A percentile compares a stretch with the other conserved stretches of the same genome.
Conservation (phyloP, 1,284 basidiomycete genomes). For the Ceratobasidium theobromae region DNA sequence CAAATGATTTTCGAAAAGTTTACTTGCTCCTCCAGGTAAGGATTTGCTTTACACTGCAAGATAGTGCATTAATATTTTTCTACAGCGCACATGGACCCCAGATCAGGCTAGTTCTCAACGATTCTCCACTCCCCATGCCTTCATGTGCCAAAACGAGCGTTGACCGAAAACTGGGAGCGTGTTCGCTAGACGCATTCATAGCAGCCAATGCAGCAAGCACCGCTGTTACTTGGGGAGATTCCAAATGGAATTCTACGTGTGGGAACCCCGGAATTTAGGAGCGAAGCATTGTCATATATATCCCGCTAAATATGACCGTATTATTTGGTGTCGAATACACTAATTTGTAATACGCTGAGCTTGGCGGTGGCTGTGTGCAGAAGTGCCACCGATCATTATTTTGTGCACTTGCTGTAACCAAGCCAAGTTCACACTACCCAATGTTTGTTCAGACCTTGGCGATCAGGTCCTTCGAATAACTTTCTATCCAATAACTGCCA, state of each 20-base stretch:
- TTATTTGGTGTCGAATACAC: background rate
- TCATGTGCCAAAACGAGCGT: constrained; percentile 41
- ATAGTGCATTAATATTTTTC: background rate
- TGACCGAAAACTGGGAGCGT: constrained; percentile 46
- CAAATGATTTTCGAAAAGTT: constrained; percentile 54
- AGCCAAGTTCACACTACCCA: too few relatives aligned
- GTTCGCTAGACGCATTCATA: constrained; percentile 47
- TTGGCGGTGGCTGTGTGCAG: too few relatives aligned
- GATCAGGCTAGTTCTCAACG: constrained; percentile 51
- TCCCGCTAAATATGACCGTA: constrained; percentile 33
- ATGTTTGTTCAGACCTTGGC: too few relatives aligned
- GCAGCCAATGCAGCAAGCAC: constrained; percentile 42
- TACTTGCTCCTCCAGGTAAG: constrained; percentile 46
- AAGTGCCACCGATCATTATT: too few relatives aligned
- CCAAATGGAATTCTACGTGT: constrained; percentile 47
- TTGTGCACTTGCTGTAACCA: too few relatives aligned
- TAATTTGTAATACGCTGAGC: too few relatives aligned
- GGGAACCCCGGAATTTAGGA: constrained; percentile 38
- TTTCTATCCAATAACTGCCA: background rate
- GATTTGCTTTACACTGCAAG: background rate
- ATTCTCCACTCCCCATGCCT: constrained; percentile 47
- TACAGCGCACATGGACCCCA: constrained; percentile 45
- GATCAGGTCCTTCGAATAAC: too few relatives aligned
- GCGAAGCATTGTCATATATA: constrained; percentile 31
- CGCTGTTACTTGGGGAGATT: constrained; percentile 42